Conservation (phyloP, 371 early-diverging fungal species). For the Mucor ambiguus region DNA sequence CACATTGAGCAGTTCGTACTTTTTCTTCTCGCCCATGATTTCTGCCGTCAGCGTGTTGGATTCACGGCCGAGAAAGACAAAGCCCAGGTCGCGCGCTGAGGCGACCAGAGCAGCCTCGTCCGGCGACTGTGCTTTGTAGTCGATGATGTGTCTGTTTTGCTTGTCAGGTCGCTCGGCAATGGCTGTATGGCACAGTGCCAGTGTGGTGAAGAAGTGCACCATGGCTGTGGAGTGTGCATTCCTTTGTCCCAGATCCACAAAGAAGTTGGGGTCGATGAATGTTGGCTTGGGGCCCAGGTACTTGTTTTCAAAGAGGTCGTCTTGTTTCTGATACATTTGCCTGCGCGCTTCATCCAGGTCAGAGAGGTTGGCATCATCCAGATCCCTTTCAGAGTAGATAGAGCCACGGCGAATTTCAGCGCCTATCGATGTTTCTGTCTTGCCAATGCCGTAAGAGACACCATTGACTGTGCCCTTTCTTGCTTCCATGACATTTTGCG, state of each 20-base stretch:
- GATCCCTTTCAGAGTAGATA: conserved; percentile 12
- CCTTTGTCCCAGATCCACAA: conserved; percentile 32
- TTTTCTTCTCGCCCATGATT: conserved; percentile 34
- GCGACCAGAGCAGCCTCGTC: conserved; percentile 94
- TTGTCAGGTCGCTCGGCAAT: conserved; percentile 64
- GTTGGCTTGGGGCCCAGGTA: conserved; percentile 43
- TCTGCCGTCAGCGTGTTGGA: conserved; percentile 43
- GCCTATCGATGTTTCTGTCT: conserved; percentile 40
- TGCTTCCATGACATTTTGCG: conserved; percentile 81
- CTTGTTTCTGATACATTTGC: conserved; percentile 44
- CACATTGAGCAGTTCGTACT: conserved; percentile 58
- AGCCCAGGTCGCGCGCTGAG: conserved; percentile 85
- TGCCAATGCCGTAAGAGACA: conserved; percentile 71
- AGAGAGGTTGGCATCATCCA: conserved; percentile 7
- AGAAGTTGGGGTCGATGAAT: conserved; percentile 48
- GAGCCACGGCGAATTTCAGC: conserved; percentile 49
- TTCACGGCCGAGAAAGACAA: conserved; percentile 73
- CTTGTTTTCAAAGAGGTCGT: conserved; percentile 35
- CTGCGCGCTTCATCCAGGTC: conserved; percentile 28
- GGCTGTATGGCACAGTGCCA: conserved; percentile 93
- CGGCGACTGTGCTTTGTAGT: conserved; percentile 90
- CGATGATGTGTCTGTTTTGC: conserved; percentile 48
- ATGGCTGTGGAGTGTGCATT: conserved; percentile 32
- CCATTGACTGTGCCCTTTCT: conserved; percentile 84
- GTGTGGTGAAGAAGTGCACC: conserved; percentile 72